Percentiles rank a stretch among this genome's conserved stretches.
Evolutionary conservation across 345 rosid genomes (phyloP).

Genomic region (Angophora floribunda): DNA sequence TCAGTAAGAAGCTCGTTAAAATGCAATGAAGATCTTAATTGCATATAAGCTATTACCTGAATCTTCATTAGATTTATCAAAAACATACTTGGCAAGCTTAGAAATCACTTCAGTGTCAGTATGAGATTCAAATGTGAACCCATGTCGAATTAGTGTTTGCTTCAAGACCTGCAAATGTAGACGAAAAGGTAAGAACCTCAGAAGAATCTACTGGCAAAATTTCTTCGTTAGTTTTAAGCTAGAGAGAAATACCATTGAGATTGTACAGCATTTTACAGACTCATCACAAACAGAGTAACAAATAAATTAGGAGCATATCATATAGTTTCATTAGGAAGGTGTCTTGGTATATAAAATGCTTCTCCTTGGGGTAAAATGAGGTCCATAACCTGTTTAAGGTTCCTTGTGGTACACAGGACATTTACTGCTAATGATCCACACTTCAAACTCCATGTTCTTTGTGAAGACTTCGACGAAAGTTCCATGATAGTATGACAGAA

Average conservation of each 20-base stretch:
- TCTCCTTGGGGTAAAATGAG: not conserved
- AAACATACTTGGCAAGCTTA: constrained; percentile 86
- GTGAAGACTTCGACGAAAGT: not conserved
- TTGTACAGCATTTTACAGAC: not conserved
- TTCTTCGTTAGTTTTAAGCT: not conserved
- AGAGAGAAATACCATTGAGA: not conserved
- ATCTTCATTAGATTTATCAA: constrained; percentile 76
- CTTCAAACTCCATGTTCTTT: not conserved
- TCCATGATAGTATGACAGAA: not conserved
- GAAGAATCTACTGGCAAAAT: not conserved
- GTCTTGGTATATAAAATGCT: not conserved
- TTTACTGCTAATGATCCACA: not conserved
- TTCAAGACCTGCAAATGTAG: constrained; percentile 51
- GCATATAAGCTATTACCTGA: not conserved
- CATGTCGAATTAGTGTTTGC: constrained; percentile 71
- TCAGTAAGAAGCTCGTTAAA: not conserved
- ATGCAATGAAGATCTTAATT: not conserved
- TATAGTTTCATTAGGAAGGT: not conserved
- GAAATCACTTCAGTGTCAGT: constrained; percentile 98
- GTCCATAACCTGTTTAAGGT: not conserved
- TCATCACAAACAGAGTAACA: not conserved
- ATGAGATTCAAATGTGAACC: constrained; percentile 84
- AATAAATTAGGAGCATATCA: not conserved
- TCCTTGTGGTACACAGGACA: not conserved
- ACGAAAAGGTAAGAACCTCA: not conserved